Conservation (phyloP, 441 rosid species). For the Euphorbia schlechtendalii region DNA sequence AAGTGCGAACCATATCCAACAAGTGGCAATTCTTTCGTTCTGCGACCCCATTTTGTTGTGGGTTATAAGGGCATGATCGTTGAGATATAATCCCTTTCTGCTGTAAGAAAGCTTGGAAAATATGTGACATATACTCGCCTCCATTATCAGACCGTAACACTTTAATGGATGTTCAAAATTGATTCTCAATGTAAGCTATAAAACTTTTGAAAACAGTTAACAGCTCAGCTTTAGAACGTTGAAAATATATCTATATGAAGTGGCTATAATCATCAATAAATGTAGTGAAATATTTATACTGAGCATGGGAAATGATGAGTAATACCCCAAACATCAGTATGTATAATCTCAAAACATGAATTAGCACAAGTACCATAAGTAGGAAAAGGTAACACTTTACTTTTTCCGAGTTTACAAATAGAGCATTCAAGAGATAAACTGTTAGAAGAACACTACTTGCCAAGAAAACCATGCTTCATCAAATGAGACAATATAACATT, state of each 20-base stretch:
- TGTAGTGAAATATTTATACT: too few species aligned
- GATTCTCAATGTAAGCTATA: background rate
- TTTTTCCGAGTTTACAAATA: conserved; percentile 9
- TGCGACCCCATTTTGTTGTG: background rate
- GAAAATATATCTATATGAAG: too few species aligned
- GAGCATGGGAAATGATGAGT: background rate
- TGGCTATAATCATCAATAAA: too few species aligned
- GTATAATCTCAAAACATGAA: background rate
- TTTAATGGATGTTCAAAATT: background rate
- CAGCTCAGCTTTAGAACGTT: background rate
- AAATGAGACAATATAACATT: too few species aligned
- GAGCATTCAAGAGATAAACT: conserved; percentile 12
- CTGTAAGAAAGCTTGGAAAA: background rate
- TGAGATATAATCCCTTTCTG: conserved; percentile 1
- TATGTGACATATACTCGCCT: too few species aligned
- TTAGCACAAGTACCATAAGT: background rate
- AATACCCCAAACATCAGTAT: background rate
- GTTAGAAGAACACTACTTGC: too few species aligned
- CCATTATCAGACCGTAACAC: background rate
- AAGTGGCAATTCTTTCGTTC: background rate
- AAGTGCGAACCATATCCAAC: background rate
- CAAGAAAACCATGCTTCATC: too few species aligned
- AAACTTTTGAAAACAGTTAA: background rate
- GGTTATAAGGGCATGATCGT: background rate
- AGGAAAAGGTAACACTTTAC: conserved; percentile 3